Evolutionary conservation across 805 yeast species (phyloP).

Genomic region (Lipomyces spencermartinsiae): DNA sequence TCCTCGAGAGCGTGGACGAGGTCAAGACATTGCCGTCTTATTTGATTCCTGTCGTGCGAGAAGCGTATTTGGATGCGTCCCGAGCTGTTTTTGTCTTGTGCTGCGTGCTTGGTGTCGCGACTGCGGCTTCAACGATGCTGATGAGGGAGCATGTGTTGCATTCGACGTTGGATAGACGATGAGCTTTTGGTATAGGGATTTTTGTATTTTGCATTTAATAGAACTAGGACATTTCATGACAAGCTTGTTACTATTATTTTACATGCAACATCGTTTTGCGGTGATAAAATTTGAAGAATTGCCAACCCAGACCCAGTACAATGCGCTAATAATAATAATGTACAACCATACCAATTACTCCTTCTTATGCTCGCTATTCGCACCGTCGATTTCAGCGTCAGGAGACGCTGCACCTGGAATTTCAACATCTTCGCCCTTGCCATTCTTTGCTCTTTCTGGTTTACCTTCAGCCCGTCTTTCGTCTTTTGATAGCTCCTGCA

Average conservation of each 20-base stretch:
- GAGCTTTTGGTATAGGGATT: background rate
- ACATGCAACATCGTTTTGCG: no score
- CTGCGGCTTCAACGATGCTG: conserved; percentile 27
- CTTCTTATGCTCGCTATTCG: background rate
- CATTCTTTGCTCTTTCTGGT: background rate
- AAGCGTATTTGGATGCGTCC: conserved; percentile 34
- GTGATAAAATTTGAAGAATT: no score
- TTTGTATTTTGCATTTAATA: background rate
- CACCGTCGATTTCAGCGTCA: background rate
- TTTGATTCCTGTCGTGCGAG: conserved; percentile 24
- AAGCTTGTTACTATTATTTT: no score
- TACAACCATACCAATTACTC: background rate
- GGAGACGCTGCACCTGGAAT: background rate
- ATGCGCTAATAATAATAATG: background rate
- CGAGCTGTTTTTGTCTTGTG: conserved; percentile 32
- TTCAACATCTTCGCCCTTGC: background rate
- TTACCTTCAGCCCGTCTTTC: conserved; percentile 3
- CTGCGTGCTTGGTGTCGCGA: conserved; percentile 22
- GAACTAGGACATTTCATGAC: background rate
- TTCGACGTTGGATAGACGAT: conserved; percentile 26
- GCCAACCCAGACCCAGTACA: background rate
- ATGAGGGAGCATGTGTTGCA: conserved; percentile 38
- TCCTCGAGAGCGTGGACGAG: conserved; percentile 26
- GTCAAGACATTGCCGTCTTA: conserved; percentile 24
- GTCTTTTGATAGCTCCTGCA: conserved; percentile 1